A percentile compares a stretch with the other conserved stretches of the same genome.
Evolutionary conservation across 1,139 yeast species (phyloP).

Genomic region (Candida sp.): DNA sequence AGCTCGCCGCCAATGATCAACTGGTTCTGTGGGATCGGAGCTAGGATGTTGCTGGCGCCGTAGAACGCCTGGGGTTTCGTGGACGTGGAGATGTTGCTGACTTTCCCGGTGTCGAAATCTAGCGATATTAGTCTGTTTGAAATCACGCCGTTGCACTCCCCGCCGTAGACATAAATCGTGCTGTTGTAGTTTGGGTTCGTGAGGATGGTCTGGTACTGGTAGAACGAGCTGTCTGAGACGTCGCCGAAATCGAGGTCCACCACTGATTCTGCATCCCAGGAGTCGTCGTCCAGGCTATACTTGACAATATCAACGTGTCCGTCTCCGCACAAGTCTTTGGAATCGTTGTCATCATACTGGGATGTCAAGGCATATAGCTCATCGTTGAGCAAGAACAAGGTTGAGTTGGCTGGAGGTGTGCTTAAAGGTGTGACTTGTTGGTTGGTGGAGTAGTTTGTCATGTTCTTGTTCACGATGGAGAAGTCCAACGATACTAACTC

Average conservation of each 20-base stretch:
- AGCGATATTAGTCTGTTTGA: constrained; percentile 40
- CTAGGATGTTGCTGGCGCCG: constrained; percentile 44
- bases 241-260: constrained; percentile 22
- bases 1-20: constrained; percentile 48
- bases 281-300: constrained; percentile 21
- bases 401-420: constrained; percentile 36
- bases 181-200: constrained; percentile 26
- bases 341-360: constrained; percentile 3
- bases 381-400: constrained; percentile 34
- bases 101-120: constrained; percentile 19
- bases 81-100: constrained; percentile 43
- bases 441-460: constrained; percentile 18
- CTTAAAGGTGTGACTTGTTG: constrained; percentile 25
- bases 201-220: constrained; percentile 33
- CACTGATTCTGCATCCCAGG: constrained; percentile 25
- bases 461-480: constrained; percentile 31
- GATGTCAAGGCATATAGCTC: constrained; percentile 30
- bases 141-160: constrained; percentile 25
- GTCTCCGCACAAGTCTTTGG: constrained; percentile 30
- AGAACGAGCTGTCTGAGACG: constrained; percentile 33
- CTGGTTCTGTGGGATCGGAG: constrained; percentile 44
- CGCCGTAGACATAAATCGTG: constrained; percentile 45
- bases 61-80: constrained; percentile 49
- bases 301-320: constrained; percentile 29
- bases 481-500: constrained; percentile 40